phyloP scores from a whole-genome alignment of 805 yeast species.

The Maudiozyma serrabonitensis region DNA sequence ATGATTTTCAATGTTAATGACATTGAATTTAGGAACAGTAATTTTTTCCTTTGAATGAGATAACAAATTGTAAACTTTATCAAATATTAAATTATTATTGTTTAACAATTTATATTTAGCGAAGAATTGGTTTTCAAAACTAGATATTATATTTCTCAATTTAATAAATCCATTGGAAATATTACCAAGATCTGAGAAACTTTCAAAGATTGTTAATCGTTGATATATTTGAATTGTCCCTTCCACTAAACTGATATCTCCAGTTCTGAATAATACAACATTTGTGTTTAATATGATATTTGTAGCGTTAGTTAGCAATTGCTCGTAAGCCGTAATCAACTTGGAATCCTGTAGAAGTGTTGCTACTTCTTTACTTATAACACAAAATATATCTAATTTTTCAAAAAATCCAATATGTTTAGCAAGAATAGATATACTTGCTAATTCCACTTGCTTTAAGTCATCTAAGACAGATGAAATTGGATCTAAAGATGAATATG shows the following conservation, averaged over 20 bases:
- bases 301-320: background rate
- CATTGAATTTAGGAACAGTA: slow-evolving; percentile 13
- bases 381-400: background rate
- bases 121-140: slow-evolving; percentile 5
- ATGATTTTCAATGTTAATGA: slow-evolving; percentile 11
- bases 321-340: background rate
- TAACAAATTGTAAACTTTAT: slow-evolving; percentile 18
- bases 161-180: slow-evolving; percentile 1
- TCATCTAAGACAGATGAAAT: background rate
- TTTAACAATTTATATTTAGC: slow-evolving; percentile 7
- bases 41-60: slow-evolving; percentile 13
- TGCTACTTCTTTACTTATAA: background rate
- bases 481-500: slow-evolving; percentile 1
- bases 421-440: background rate
- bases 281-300: slow-evolving; percentile 1
- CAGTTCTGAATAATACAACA: slow-evolving; percentile 2
- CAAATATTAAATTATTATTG: slow-evolving; percentile 11
- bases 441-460: background rate
- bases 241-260: background rate
- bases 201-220: background rate
- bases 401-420: slow-evolving; percentile 2
- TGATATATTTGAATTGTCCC: background rate
- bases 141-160: background rate
- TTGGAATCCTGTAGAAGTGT: background rate
- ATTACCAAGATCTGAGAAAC: background rate